phyloP scores from a whole-genome alignment of 1,284 basidiomycete genomes.

The Rhodofomes roseus region DNA sequence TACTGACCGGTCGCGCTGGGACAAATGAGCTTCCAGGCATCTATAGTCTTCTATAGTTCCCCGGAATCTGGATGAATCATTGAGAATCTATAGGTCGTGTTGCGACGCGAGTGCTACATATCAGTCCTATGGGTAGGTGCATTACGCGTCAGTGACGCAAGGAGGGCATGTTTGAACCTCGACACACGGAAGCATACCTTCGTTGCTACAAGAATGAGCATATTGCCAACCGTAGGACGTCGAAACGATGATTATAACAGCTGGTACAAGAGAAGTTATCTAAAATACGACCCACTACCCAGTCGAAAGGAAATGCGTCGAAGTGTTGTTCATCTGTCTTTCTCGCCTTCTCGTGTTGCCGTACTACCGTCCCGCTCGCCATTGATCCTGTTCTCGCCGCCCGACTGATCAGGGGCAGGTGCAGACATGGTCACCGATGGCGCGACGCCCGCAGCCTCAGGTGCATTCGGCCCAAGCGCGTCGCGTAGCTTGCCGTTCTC shows the following conservation, averaged over 20 bases:
- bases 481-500: conserved; percentile 21
- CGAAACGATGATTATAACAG: not conserved
- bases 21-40: no score
- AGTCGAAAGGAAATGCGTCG: not conserved
- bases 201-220: no score
- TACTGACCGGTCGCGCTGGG: no score
- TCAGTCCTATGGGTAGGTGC: no score
- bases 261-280: not conserved
- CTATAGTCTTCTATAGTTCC: no score
- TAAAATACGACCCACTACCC: not conserved
- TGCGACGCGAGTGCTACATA: no score
- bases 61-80: no score
- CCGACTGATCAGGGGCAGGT: not conserved
- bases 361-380: conserved; percentile 2
- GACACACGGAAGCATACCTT: no score
- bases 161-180: no score
- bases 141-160: no score
- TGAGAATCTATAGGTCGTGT: no score
- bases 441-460: not conserved
- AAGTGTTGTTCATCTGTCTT: not conserved
- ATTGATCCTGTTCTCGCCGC: conserved; percentile 9
- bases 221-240: no score
- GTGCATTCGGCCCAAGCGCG: not conserved
- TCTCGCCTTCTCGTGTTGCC: conserved; percentile 3
- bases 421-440: conserved; percentile 2